Base-by-base conservation (phyloP, 2,329 filamentous ascomycete species). In the Colletotrichum destructivum region DNA sequence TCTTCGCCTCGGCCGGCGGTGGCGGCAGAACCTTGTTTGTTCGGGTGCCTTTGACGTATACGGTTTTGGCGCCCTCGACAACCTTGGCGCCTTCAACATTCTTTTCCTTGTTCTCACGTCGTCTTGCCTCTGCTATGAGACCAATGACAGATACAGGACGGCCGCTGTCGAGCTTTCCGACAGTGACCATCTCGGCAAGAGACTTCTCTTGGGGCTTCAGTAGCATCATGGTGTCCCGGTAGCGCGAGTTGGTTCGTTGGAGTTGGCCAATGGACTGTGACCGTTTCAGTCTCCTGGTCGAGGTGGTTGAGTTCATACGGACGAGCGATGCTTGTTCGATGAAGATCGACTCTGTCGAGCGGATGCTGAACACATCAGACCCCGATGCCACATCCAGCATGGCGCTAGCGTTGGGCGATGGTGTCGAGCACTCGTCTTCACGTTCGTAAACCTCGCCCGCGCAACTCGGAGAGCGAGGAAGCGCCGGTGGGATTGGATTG, bases 261-360 rank as follows among this genome's bases (percentile, higher is more conserved):
- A 79, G 78, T 59, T 82, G 77, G 56, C 84, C 83, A 3, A 85
- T 76, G 12, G 84, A 85, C 57, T 78, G 81, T 44, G 80, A 78
- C 69, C 81, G 77, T 26, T 77, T 75, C 11, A 82, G 60, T 8
- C 76, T 75, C 5, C 74, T 74, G 18, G 69, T 75, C 4, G 75
- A 73, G 15, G 75, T 72, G 3, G 80, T 77, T 4, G 76, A 75
- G 13, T 78, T 75, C 76, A 84, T 77, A 47, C 84, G 81, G 11
- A 85, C 68, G 15, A 84, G 67, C 2, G 82, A 80, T 7, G 83
- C 82, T 65, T 85, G 81, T 4, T 82, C 83, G 56, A 81, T 83
- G 49, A 82, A 76, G 63, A 84, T 78, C 23, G 79, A 79, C 60
- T 83, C 83, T 46, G 79, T 74, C 55, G 81, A 77, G 47, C 77